Conservation (phyloP, 2,329 filamentous ascomycete genomes). For the Penicillium thymicola region DNA sequence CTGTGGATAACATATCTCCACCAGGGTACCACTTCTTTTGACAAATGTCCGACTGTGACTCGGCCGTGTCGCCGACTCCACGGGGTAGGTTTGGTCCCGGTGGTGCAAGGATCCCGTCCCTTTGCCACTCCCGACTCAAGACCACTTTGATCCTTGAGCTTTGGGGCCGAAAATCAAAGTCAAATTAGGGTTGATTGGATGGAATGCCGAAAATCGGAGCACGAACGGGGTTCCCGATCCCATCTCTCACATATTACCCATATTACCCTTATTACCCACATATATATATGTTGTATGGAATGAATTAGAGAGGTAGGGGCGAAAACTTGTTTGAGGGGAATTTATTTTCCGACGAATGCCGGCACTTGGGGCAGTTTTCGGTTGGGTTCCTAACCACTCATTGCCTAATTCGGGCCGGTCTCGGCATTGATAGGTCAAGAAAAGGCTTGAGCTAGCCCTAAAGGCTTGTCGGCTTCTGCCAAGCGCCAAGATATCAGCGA, state of each 20-base stretch:
- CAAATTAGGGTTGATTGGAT: not conserved
- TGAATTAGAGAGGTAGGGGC: too few relatives aligned
- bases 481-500: not conserved
- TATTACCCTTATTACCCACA: too few relatives aligned
- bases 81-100: constrained; percentile 2
- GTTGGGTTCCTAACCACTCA: not conserved
- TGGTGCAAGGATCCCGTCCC: not conserved
- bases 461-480: not conserved
- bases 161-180: not conserved
- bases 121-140: constrained; percentile 4
- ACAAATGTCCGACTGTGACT: constrained; percentile 3
- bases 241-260: not conserved
- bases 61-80: constrained; percentile 7
- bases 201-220: not conserved
- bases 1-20: not conserved
- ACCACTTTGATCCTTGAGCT: not conserved
- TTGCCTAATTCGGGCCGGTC: not conserved
- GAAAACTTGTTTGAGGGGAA: not conserved
- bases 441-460: not conserved
- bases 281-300: too few relatives aligned
- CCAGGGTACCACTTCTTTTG: not conserved
- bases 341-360: not conserved
- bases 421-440: not conserved
- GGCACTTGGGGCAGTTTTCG: not conserved
- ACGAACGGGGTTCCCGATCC: not conserved